Conservation (phyloP, 108 stramenopile genomes). For the Stephanodiscus triporus region DNA sequence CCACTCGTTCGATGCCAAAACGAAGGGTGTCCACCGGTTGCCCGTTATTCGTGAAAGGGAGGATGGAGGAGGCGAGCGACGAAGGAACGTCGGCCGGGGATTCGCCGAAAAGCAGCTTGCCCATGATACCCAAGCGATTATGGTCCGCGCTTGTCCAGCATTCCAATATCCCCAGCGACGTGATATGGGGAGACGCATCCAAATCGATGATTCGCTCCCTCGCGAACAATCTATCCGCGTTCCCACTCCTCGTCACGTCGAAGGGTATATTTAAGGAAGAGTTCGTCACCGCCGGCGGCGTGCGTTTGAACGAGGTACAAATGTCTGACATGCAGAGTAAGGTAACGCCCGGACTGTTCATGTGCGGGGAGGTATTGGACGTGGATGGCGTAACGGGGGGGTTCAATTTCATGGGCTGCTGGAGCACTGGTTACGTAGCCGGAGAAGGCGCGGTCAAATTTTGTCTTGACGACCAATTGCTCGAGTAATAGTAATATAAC, state of each 20-base stretch:
- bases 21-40: slow-evolving; percentile 67
- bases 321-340: slow-evolving; percentile 87
- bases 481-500: too few species aligned
- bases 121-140: slow-evolving; percentile 73
- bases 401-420: slow-evolving; percentile 90
- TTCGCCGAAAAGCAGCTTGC: slow-evolving; percentile 24
- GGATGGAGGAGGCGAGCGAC: slow-evolving; percentile 41
- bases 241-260: slow-evolving; percentile 63
- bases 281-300: slow-evolving; percentile 93
- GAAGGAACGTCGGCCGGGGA: slow-evolving; percentile 34
- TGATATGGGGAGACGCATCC: slow-evolving; percentile 67
- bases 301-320: slow-evolving; percentile 72
- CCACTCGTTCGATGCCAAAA: slow-evolving; percentile 45
- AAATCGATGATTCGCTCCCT: slow-evolving; percentile 73
- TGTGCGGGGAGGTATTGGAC: slow-evolving; percentile 88
- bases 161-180: slow-evolving; percentile 51
- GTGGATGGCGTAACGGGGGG: slow-evolving; percentile 93
- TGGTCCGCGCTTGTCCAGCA: slow-evolving; percentile 70
- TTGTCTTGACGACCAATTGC: too few species aligned
- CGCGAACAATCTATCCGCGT: slow-evolving; percentile 55
- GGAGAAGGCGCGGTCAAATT: slow-evolving; percentile 31
- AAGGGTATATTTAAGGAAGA: slow-evolving; percentile 94
- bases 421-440: slow-evolving; percentile 86
- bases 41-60: slow-evolving; percentile 65
- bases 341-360: slow-evolving; percentile 64